Percentiles rank a stretch among this genome's conserved stretches.
Evolutionary conservation across 2,329 filamentous ascomycete genomes (phyloP).

Genomic region (Talaromyces sp.): DNA sequence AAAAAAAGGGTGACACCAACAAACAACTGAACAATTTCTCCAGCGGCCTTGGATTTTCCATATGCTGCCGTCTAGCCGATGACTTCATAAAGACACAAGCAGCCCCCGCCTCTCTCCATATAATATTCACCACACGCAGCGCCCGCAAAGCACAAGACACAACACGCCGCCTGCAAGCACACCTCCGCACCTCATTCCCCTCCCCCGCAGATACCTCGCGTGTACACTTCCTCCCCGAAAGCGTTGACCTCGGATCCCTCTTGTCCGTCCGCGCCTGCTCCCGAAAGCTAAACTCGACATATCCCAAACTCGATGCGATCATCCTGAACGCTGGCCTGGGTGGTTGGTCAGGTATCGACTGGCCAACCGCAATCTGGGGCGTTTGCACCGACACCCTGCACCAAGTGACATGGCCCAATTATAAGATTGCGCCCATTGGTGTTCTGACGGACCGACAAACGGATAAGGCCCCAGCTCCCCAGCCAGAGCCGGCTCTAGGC

Average conservation of each 20-base stretch:
- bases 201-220: conserved; percentile 44
- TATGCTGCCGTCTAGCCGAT: conserved; percentile 82
- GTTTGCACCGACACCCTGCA: conserved; percentile 66
- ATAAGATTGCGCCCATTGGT: conserved; percentile 67
- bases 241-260: conserved; percentile 60
- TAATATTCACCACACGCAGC: conserved; percentile 83
- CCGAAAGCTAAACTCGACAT: conserved; percentile 49
- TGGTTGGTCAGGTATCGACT: conserved; percentile 81
- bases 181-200: conserved; percentile 56
- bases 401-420: conserved; percentile 74
- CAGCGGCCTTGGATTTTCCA: conserved; percentile 85
- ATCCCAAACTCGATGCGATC: conserved; percentile 75
- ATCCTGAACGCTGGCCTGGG: conserved; percentile 89
- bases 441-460: conserved; percentile 57
- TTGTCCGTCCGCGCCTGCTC: conserved; percentile 59
- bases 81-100: conserved; percentile 77
- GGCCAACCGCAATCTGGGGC: conserved; percentile 59
- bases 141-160: conserved; percentile 74
- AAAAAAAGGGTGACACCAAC: not conserved
- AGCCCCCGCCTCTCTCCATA: conserved; percentile 68
- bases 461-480: not conserved
- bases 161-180: conserved; percentile 62
- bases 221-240: conserved; percentile 58
- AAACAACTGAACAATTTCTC: conserved; percentile 13
- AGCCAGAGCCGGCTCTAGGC: conserved; percentile 65